phyloP scores from a whole-genome alignment of 805 yeast genomes.

The Monosporozyma servazzii region DNA sequence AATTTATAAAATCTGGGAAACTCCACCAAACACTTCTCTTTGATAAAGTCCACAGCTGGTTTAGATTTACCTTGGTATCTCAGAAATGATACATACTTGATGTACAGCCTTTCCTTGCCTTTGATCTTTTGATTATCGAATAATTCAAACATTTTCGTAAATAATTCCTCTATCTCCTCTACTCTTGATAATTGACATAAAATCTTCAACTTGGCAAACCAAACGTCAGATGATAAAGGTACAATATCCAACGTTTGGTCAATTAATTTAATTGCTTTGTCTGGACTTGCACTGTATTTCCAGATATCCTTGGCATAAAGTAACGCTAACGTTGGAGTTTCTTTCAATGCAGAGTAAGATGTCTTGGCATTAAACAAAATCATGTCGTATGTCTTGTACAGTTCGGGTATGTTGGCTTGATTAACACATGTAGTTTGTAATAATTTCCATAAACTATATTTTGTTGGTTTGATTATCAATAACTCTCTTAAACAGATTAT shows the following conservation, averaged over 20 bases:
- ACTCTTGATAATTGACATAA: conserved; percentile 38
- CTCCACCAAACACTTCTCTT: conserved; percentile 36
- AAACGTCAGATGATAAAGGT: conserved; percentile 44
- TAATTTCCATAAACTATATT: conserved; percentile 41
- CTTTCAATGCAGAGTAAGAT: conserved; percentile 33
- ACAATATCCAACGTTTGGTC: conserved; percentile 36
- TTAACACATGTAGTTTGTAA: conserved; percentile 33
- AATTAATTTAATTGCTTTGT: conserved; percentile 46
- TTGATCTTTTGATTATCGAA: conserved; percentile 23
- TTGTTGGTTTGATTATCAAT: conserved; percentile 39
- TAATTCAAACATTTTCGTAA: conserved; percentile 31
- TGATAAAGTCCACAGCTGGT: conserved; percentile 34
- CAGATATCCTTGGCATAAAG: conserved; percentile 69
- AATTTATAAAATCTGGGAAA: conserved; percentile 46
- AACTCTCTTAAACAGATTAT: conserved; percentile 36
- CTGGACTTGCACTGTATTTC: conserved; percentile 38
- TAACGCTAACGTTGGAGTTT: conserved; percentile 43
- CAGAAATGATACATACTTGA: conserved; percentile 46
- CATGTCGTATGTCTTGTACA: conserved; percentile 41
- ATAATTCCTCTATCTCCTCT: conserved; percentile 30
- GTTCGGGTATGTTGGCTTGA: conserved; percentile 20
- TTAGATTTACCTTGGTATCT: conserved; percentile 32
- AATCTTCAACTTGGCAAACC: conserved; percentile 66
- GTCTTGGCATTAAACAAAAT: conserved; percentile 33
- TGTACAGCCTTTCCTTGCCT: conserved; percentile 43